Evolutionary conservation across 345 rosid species (phyloP).

Genomic region (Carallia brachiata): DNA sequence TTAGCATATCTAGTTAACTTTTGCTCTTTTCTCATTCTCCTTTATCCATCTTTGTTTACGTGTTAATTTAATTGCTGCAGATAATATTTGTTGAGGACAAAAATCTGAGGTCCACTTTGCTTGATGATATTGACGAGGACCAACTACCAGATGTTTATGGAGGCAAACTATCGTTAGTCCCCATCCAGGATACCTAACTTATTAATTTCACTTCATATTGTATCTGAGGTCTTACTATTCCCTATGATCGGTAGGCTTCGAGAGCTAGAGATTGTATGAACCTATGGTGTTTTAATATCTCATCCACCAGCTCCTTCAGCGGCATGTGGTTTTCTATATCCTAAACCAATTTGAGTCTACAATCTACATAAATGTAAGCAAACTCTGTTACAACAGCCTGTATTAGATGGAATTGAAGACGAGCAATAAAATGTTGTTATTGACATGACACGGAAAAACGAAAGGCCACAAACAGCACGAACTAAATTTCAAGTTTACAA

Average conservation of each 20-base stretch:
- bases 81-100: slow-evolving; percentile 80
- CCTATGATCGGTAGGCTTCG: neutral
- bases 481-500: no score
- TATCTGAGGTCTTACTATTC: neutral
- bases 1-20: neutral
- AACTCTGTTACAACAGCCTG: no score
- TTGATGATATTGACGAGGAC: slow-evolving; percentile 67
- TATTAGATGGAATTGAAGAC: no score
- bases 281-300: neutral
- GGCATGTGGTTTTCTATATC: neutral
- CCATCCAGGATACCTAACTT: slow-evolving; percentile 56
- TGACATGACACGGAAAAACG: no score
- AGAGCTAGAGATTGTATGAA: neutral
- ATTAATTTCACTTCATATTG: neutral
- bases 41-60: neutral
- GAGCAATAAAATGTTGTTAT: no score
- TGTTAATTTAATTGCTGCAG: slow-evolving; percentile 31
- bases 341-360: no score
- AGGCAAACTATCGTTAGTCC: slow-evolving; percentile 61
- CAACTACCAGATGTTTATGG: slow-evolving; percentile 81
- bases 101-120: slow-evolving; percentile 56
- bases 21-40: neutral
- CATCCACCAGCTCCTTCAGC: neutral
- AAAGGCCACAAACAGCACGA: no score
- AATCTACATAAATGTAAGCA: no score